Base-by-base conservation (phyloP, 305 asterid species). In the Fraxinus dipetala region DNA sequence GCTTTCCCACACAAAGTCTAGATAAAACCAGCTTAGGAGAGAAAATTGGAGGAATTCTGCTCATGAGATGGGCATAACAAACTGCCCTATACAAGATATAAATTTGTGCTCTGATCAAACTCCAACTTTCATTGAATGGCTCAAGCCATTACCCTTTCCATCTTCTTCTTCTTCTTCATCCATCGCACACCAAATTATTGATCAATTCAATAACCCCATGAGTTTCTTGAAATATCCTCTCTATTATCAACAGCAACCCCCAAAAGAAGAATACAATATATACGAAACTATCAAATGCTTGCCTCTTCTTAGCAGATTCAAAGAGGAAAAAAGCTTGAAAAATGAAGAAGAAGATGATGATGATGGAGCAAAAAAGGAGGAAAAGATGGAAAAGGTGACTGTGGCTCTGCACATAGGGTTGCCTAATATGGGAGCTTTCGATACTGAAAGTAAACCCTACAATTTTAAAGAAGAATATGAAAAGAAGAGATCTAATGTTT, bases 361-460 rank as follows among this genome's bases (percentile, higher is more conserved):
- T n/a, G 63, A 5, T 51, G 63, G 63, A 51, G 88, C 75, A 18
- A 59, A 59, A 11, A 72, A 61, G 45, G 87, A 48, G 22, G 88
- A 86, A 30, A 77, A 87, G 63, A 40, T 81, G 13, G 94, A 86
- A 76, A 87, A 84, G 78, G 91, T 88, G 43, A 78, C 86, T 2
- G 94, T 93, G 85, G 86, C 93, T 82, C 70, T 94, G 81, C 91
- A 91, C 78, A 93, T 94, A 87, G 98, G 98, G 79, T 83, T 94
- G 83, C 98, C 98, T 45, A 79, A 87, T 80, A 4, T 80, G 6
- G 89, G 88, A 67, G 79, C 5, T 48, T 51, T 40, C 63, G 82
- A 69, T 36, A 72, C 20, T 36, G 82, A 78, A 22, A 59, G 59
- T 1, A 87, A 84, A 81, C 65, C 84, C 16, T 35, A 63, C 72